Percentiles rank a stretch among this genome's conserved stretches.
These are phyloP conservation scores for Coleophoma eucalyptorum DNA, from an alignment of 2,329 filamentous ascomycete species.

Conservation along the genomic window DNA sequence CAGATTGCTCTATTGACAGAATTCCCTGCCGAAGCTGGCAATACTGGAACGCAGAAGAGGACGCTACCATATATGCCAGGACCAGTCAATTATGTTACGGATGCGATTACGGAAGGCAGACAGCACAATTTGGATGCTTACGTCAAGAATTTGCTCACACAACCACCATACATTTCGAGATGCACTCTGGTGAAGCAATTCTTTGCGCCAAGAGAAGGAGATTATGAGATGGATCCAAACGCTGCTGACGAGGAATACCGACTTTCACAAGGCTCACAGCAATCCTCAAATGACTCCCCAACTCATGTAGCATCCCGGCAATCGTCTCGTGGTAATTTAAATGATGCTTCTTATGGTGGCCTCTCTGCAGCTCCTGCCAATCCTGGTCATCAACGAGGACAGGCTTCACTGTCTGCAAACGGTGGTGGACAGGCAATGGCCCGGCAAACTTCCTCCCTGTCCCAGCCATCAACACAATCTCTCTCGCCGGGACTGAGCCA, in stretches of 20 bases:
- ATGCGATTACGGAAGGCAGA: conserved; percentile 90
- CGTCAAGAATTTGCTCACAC: conserved; percentile 82
- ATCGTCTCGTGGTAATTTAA: conserved; percentile 61
- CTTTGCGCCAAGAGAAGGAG: conserved; percentile 84
- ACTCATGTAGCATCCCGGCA: conserved; percentile 59
- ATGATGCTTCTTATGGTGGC: conserved; percentile 50
- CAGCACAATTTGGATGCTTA: conserved; percentile 93
- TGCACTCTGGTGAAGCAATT: conserved; percentile 85
- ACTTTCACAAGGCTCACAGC: conserved; percentile 66
- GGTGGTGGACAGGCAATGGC: conserved; percentile 17
- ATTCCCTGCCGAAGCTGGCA: conserved; percentile 90
- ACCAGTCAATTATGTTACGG: conserved; percentile 96
- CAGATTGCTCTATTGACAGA: conserved; percentile 91
- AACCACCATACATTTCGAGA: conserved; percentile 79
- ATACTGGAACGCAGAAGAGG: conserved; percentile 72
- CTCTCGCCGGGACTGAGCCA: conserved; percentile 44
- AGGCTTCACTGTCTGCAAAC: conserved; percentile 30
- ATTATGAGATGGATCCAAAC: conserved; percentile 85
- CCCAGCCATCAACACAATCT: conserved; percentile 53
- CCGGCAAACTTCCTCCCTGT: conserved; percentile 30
- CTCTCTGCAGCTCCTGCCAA: conserved; percentile 45
- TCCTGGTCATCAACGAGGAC: conserved; percentile 26
- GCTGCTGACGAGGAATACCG: conserved; percentile 66
- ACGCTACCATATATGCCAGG: conserved; percentile 96
- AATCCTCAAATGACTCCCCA: conserved; percentile 60